phyloP scores from a whole-genome alignment of 2,329 filamentous ascomycete species.

The Leptographium procerum region DNA sequence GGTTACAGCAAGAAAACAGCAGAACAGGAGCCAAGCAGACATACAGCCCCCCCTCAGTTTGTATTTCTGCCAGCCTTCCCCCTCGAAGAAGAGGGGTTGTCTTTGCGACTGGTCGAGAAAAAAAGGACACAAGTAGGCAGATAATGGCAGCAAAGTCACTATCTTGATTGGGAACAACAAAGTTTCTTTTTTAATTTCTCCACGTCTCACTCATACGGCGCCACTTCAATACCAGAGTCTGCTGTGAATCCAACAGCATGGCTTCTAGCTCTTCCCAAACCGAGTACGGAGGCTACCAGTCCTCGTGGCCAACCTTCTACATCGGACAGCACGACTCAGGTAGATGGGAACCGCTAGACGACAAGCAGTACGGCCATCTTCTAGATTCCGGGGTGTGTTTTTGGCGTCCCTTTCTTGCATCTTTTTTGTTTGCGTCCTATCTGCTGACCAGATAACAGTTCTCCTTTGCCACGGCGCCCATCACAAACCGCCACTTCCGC shows the following conservation, averaged over 20 bases:
- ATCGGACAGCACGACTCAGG: conserved; percentile 64
- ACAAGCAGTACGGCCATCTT: conserved; percentile 54
- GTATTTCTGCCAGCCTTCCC: background rate
- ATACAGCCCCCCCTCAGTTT: background rate
- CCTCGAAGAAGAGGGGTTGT: background rate
- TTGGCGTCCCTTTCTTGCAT: background rate
- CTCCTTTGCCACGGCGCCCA: conserved; percentile 65
- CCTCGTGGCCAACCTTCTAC: conserved; percentile 42
- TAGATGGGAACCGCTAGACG: conserved; percentile 47
- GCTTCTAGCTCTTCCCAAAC: background rate
- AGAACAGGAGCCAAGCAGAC: background rate
- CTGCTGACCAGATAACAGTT: conserved; percentile 39
- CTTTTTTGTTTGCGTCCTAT: background rate
- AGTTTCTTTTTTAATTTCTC: background rate
- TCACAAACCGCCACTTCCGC: conserved; percentile 65
- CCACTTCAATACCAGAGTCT: too few species aligned
- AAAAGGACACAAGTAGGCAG: background rate
- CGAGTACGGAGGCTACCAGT: conserved; percentile 17
- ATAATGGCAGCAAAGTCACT: background rate
- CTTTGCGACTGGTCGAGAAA: background rate
- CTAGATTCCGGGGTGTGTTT: conserved; percentile 50
- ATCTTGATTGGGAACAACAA: background rate
- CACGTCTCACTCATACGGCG: background rate
- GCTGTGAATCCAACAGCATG: too few species aligned
- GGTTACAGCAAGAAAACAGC: background rate